These are phyloP conservation scores for Yamadazyma philogaea DNA, from an alignment of 805 yeast genomes.

Conservation along the genomic window DNA sequence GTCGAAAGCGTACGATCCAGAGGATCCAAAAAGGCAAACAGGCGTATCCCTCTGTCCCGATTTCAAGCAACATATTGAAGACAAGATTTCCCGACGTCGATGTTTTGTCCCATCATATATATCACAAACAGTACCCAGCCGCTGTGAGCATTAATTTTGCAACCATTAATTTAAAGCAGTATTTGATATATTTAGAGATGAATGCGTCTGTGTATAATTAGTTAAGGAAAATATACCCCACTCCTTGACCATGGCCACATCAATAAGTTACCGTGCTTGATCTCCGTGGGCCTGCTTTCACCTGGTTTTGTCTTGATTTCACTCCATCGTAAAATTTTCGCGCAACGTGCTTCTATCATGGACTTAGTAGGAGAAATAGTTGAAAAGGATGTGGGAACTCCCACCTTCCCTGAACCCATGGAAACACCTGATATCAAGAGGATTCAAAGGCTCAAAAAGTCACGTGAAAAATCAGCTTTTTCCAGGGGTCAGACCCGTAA, in stretches of 20 bases:
- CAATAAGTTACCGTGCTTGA: too few relatives aligned
- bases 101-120: constrained; percentile 19
- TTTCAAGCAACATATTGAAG: constrained; percentile 14
- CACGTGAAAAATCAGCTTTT: constrained; percentile 48
- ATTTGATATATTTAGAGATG: too few relatives aligned
- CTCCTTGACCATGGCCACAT: too few relatives aligned
- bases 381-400: constrained; percentile 49
- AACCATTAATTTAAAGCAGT: neutral
- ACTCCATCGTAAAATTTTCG: neutral
- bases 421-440: constrained; percentile 8
- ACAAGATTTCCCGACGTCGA: constrained; percentile 15
- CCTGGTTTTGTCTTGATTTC: too few relatives aligned
- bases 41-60: constrained; percentile 7
- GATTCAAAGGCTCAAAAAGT: constrained; percentile 18
- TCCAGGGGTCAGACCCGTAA: constrained; percentile 18
- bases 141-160: constrained; percentile 3
- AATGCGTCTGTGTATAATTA: too few relatives aligned
- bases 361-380: constrained; percentile 71
- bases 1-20: neutral
- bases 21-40: neutral
- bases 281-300: too few relatives aligned
- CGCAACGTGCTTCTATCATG: constrained; percentile 34
- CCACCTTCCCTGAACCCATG: constrained; percentile 29
- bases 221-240: too few relatives aligned
- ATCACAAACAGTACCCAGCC: neutral